Evolutionary conservation across 495 filamentous ascomycete species (phyloP), one percentile per base, ranked within the genome.

Genomic region (Penicillium paradoxum): DNA sequence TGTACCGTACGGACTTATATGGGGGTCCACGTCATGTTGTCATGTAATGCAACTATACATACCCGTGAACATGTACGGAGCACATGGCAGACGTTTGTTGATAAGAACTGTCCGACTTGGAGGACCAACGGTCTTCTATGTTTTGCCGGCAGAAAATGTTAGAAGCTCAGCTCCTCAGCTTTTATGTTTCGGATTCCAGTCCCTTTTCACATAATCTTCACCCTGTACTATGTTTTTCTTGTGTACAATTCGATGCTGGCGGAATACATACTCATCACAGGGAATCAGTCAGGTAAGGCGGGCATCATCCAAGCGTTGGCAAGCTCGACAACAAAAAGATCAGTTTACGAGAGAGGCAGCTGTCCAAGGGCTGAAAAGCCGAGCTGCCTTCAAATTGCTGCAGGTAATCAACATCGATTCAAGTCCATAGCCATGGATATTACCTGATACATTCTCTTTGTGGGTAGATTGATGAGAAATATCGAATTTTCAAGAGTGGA

Each of bases 381-480:
- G 93, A 57, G 95, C 93, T 51, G 93, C 89, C 7, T 95, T 91
- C 66, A 98, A 98, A 69, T 78, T 98, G 24, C 66, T 95, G 24
- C 86, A 92, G 75, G 87, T 88, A 33, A 32, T 21, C n/a, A n/a
- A n/a, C n/a, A 40, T n/a, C 15, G 9, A 1, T 18, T 8, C 22
- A 27, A 25, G 21, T 6, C 13, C 25, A 10, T 49, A 15, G 14
- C 25, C 22, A 13, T 43, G 44, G 18, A 53, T 42, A 27, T 13
- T 4, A 7, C 8, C 30, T 47, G 43, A 57, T 19, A 55, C 21
- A 17, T 9, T 18, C 3, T 1, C 9, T 41, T 24, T 37, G 19
- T 15, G 6, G 15, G 38, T 54, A 93, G 82, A 87, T 98, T 60
- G 84, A 97, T 71, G 73, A 83, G 19, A 88, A 87, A 60, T 84